Evolutionary conservation across 2,329 filamentous ascomycete species (phyloP), one percentile per base, ranked within the genome.

Genomic region (Colletotrichum sp.): DNA sequence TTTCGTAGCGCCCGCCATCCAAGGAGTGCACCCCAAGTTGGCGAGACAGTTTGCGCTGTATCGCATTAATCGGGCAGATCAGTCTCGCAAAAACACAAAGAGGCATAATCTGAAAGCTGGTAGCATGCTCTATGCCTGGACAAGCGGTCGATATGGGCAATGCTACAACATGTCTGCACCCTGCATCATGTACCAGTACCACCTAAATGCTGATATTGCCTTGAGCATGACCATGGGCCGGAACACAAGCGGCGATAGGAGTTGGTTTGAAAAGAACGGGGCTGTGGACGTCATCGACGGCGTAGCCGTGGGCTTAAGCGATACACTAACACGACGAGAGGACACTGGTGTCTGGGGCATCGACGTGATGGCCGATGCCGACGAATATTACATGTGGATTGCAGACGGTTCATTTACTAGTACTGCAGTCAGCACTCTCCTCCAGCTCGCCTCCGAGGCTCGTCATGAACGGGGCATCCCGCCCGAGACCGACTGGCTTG

Each of bases 151-250:
- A 3, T 92, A 88, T 79, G 93, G 93, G 5, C 94, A 94, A 79
- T 94, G 93, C 79, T 94, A 68, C 32, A 68, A 93, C 1, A 89
- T 86, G 4, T 90, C 89, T 5, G 90, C 89, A 1, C 88, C 90
- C 7, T 94, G 93, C 82, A 93, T 92, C 80, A 92, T 94, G 81
- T 94, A 94, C 79, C 88, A 95, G 80, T 95, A 94, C 78, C 93
- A 94, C 79, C 79, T 94, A 60, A 94, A 94, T 78, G 92, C 92
- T 6, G 93, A 94, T 76, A 93, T 94, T 78, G 92, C 90, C 1
- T 84, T 94, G 26, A 78, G 79, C 18, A 66, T 82, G 55, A 65
- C 79, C 67, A 81, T 81, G 72, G 78, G 79, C 18, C 77, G 79
- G 75, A 79, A 81, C 28, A 76, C 78, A 1, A 81, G 78, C 62